phyloP scores from a whole-genome alignment of 768 basidiomycete genomes.

The Paxillus rubicundulus region DNA sequence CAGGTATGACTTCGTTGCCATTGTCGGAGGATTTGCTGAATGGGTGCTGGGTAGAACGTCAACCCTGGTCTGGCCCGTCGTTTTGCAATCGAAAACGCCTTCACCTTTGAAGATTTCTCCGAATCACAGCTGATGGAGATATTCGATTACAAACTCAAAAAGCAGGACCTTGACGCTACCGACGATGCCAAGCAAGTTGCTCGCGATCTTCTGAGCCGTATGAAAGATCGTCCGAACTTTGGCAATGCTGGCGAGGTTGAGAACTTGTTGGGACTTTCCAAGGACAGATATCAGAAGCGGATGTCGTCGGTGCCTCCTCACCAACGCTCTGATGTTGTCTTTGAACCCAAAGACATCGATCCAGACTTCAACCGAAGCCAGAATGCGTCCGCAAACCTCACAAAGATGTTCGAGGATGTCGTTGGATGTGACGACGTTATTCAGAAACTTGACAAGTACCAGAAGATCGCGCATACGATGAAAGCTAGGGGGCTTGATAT shows the following conservation, averaged over 20 bases:
- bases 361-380: constrained; percentile 52
- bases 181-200: constrained; percentile 56
- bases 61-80: constrained; percentile 66
- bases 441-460: constrained; percentile 47
- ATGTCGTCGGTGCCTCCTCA: constrained; percentile 23
- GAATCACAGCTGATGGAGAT: constrained; percentile 50
- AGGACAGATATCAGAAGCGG: constrained; percentile 45
- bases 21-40: not conserved
- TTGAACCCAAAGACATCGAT: constrained; percentile 56
- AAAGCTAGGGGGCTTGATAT: constrained; percentile 42
- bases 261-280: constrained; percentile 53
- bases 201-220: constrained; percentile 40
- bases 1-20: constrained; percentile 40
- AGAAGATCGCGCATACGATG: constrained; percentile 45
- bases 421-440: constrained; percentile 59
- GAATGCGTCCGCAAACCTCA: constrained; percentile 49
- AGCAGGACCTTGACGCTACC: constrained; percentile 57
- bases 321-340: constrained; percentile 26
- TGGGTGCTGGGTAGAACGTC: constrained; percentile 47
- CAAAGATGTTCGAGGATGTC: constrained; percentile 58
- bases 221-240: constrained; percentile 53
- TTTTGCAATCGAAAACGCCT: constrained; percentile 67
- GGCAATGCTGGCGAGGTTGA: constrained; percentile 67
- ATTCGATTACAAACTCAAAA: constrained; percentile 53
- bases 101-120: constrained; percentile 65